These are phyloP conservation scores for Chenopodium quinoa DNA, from an alignment of 148 eudicot genomes.

Conservation along the genomic window DNA sequence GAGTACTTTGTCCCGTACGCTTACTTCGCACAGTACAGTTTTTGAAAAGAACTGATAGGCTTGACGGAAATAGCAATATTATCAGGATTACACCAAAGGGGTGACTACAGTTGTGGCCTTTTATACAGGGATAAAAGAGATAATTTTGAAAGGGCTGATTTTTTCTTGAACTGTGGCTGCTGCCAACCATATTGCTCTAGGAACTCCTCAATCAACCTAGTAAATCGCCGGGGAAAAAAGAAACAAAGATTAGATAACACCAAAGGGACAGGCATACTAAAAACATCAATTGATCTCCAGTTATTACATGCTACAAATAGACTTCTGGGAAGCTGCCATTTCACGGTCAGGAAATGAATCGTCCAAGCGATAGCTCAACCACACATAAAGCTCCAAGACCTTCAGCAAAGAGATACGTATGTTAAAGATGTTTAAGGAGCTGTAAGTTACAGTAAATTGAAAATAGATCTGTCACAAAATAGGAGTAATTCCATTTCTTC, in stretches of 20 bases:
- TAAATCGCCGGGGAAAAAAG: neutral
- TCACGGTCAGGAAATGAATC: conserved; percentile 95
- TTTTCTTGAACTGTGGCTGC: conserved; percentile 35
- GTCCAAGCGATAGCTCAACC: conserved; percentile 85
- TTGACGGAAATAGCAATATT: neutral
- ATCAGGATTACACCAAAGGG: neutral
- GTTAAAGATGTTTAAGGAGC: neutral
- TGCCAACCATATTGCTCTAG: conserved; percentile 70
- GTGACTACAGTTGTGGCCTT: conserved; percentile 13
- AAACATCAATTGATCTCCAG: neutral
- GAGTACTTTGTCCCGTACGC: neutral
- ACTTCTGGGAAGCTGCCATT: conserved; percentile 85
- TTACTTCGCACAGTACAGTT: neutral
- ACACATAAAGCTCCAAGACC: conserved; percentile 97
- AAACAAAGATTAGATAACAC: neutral
- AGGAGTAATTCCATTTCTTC: neutral
- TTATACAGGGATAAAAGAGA: conserved; percentile 29
- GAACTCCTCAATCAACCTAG: conserved; percentile 89
- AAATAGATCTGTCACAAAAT: neutral
- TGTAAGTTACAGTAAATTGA: neutral
- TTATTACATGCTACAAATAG: conserved; percentile 82
- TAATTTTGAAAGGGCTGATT: conserved; percentile 18
- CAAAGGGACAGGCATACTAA: neutral
- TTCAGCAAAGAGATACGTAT: conserved; percentile 29
- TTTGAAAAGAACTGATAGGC: neutral